phyloP scores from a whole-genome alignment of 2,329 filamentous ascomycete genomes.

The Bimuria novae-zelandiae region DNA sequence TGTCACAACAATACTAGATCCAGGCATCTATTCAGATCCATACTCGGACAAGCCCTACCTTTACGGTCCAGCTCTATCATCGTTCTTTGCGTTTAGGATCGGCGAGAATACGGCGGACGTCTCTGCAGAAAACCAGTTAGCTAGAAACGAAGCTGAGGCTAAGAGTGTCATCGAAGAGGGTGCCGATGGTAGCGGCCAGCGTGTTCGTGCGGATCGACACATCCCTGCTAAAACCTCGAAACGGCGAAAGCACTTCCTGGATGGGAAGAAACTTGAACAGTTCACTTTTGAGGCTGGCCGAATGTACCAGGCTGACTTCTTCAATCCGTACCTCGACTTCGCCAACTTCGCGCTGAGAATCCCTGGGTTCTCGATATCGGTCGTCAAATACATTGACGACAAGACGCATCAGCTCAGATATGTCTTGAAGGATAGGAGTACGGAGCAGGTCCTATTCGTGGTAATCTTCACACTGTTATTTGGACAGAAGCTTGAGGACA shows the following conservation, averaged over 20 bases:
- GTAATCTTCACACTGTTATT: conserved; percentile 54
- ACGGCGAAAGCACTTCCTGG: conserved; percentile 52
- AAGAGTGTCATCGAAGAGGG: conserved; percentile 47
- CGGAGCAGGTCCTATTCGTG: conserved; percentile 49
- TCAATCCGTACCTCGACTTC: conserved; percentile 56
- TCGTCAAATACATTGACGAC: conserved; percentile 53
- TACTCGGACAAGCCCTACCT: conserved; percentile 45
- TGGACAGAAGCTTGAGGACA: conserved; percentile 47
- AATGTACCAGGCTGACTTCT: conserved; percentile 53
- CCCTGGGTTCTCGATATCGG: conserved; percentile 51
- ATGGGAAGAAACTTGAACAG: conserved; percentile 36
- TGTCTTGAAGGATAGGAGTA: conserved; percentile 51
- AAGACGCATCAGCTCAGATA: conserved; percentile 54
- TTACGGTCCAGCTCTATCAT: conserved; percentile 43
- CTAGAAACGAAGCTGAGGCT: conserved; percentile 22
- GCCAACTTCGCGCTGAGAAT: conserved; percentile 51
- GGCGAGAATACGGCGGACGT: conserved; percentile 29
- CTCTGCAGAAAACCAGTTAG: conserved; percentile 29
- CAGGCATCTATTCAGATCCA: conserved; percentile 42
- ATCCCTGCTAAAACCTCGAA: conserved; percentile 49
- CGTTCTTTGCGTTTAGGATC: conserved; percentile 40
- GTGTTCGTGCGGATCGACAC: conserved; percentile 31
- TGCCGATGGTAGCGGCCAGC: conserved; percentile 44
- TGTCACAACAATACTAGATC: conserved; percentile 42
- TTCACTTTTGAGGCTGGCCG: conserved; percentile 52